A percentile compares a stretch with the other conserved stretches of the same genome.
phyloP scores from a whole-genome alignment of 371 early-diverging fungal species.

The Mortierella sp. region DNA sequence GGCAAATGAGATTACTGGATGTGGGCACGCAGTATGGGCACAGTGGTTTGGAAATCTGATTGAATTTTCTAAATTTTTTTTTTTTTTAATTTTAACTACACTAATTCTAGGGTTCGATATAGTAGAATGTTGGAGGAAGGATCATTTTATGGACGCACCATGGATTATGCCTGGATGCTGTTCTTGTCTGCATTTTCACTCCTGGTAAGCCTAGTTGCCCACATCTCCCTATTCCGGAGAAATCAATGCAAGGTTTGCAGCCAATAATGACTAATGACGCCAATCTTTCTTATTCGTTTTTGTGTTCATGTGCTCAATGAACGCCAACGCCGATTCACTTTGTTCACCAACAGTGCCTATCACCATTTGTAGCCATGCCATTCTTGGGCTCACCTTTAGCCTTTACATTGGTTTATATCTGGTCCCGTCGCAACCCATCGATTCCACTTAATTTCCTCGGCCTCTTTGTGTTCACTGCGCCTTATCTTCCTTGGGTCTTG shows the following conservation, averaged over 20 bases:
- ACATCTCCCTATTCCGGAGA: background rate
- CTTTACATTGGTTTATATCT: conserved; percentile 92
- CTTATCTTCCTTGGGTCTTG: conserved; percentile 94
- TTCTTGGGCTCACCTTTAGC: conserved; percentile 90
- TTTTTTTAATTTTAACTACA: background rate
- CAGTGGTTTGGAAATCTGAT: background rate
- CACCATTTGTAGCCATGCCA: conserved; percentile 79
- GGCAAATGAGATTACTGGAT: conserved; percentile 8
- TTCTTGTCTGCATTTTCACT: conserved; percentile 74
- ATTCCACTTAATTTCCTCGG: conserved; percentile 91
- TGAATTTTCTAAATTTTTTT: background rate
- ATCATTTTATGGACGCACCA: conserved; percentile 88
- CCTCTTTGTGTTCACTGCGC: conserved; percentile 90
- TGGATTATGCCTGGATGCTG: conserved; percentile 93
- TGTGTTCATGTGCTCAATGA: background rate
- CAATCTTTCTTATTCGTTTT: background rate
- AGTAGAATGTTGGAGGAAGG: conserved; percentile 96
- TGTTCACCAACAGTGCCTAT: conserved; percentile 63
- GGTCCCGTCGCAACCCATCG: conserved; percentile 94
- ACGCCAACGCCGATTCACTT: background rate
- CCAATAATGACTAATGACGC: background rate
- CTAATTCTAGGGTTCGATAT: conserved; percentile 79
- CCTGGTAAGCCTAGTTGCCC: conserved; percentile 57
- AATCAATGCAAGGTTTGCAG: background rate
- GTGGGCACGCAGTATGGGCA: conserved; percentile 7